phyloP scores from a whole-genome alignment of 371 early-diverging fungal species.

The Batkoa obscura region DNA sequence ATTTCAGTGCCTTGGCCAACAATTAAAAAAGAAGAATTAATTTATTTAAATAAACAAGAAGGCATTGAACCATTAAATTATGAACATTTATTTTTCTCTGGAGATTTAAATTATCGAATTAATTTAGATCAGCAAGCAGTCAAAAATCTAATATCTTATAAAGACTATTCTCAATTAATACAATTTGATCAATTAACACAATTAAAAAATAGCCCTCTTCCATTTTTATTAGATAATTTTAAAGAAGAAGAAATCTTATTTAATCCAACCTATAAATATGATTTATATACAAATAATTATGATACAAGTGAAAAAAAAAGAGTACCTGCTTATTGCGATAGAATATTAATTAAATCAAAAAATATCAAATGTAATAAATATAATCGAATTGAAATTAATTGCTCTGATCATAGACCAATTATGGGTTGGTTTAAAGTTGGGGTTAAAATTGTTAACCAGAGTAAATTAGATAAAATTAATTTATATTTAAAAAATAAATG shows the following conservation, averaged over 20 bases:
- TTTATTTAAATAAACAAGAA: slow-evolving; percentile 25
- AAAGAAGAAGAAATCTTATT: slow-evolving; percentile 41
- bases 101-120: slow-evolving; percentile 76
- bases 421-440: slow-evolving; percentile 25
- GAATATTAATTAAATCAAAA: slow-evolving; percentile 32
- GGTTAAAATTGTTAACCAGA: too few species aligned
- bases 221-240: slow-evolving; percentile 16
- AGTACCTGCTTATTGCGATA: slow-evolving; percentile 72
- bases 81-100: slow-evolving; percentile 46
- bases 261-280: slow-evolving; percentile 76
- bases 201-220: slow-evolving; percentile 18
- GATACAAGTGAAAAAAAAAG: slow-evolving; percentile 65
- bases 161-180: slow-evolving; percentile 17
- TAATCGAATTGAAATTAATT: slow-evolving; percentile 31
- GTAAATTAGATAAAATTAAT: too few species aligned
- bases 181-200: slow-evolving; percentile 40
- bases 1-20: too few species aligned
- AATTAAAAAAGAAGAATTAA: too few species aligned
- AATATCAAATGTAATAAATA: slow-evolving; percentile 19
- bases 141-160: slow-evolving; percentile 19
- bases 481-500: too few species aligned
- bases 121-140: slow-evolving; percentile 38
- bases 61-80: slow-evolving; percentile 52
- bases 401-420: slow-evolving; percentile 72
- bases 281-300: slow-evolving; percentile 38